Evolutionary conservation across 1,284 basidiomycete species (phyloP), one percentile per base, ranked within the genome.

Genomic region (Moniliella sp.): DNA sequence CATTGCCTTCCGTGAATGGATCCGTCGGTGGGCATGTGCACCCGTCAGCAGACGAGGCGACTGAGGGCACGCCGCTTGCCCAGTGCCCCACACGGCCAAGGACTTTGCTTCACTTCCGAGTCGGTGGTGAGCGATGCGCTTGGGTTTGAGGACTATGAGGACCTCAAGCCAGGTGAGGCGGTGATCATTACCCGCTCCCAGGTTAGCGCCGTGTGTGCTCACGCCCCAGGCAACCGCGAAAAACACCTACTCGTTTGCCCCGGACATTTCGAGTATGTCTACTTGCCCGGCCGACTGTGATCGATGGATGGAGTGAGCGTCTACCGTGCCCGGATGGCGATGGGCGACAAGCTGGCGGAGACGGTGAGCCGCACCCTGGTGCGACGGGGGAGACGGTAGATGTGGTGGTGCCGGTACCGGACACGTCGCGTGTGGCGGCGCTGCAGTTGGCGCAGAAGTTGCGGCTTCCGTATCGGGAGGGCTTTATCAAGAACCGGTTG

Each of bases 241-340:
- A 7, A 35, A 42, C 14, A 39, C 38, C 4, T 45, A 45, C 36
- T 10, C 42, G 7, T 58, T 58, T 26, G 37, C 54, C 1, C 91
- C 91, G n/a, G 91, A 97, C 65, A 93, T 97, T 99, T 97, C 59
- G 91, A 99, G 69, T 93, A 75, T 54, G 88, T 99, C 43, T 99
- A 99, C 67, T 86, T 99, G 62, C 84, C 91, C 5, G 76, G 91
- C 40, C 91, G 88, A 2, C 91, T 97, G 66, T 91, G 83, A 12
- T 91, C 93, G 36, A 69, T 99, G 39, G 88, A 99, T 59, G 88
- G 91, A 25, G 75, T 97, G 62, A 84, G 80, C 51, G 91, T 99
- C 31, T 97, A 99, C 64, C 73, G 88, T 34, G 78, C 79, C 54
- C 75, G 91, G 26, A 97, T 99, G 88, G 83, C 86, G 4, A 99